Conservation (phyloP, 2,329 filamentous ascomycete species). For the Metarhizium anisopliae region DNA sequence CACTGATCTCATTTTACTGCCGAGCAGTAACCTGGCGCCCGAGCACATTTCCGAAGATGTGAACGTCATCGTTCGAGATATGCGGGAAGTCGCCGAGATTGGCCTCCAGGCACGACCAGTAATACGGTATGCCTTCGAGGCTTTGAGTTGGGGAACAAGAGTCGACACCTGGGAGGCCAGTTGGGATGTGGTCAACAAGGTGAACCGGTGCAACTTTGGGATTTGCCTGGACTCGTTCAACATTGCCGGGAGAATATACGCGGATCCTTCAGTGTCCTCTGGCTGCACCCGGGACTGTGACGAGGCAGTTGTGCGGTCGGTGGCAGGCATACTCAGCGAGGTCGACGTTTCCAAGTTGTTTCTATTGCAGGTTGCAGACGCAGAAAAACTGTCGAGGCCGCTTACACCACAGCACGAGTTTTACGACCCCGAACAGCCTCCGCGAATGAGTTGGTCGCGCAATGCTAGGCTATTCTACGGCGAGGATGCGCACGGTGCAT, state of each 20-base stretch:
- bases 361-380: slow-evolving; percentile 70
- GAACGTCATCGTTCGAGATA: slow-evolving; percentile 50
- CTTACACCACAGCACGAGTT: slow-evolving; percentile 40
- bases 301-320: slow-evolving; percentile 40
- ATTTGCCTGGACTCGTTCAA: slow-evolving; percentile 74
- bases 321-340: slow-evolving; percentile 42
- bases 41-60: slow-evolving; percentile 35
- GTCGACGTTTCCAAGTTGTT: slow-evolving; percentile 60
- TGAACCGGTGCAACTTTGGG: slow-evolving; percentile 64
- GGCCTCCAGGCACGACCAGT: slow-evolving; percentile 46
- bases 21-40: slow-evolving; percentile 57
- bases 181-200: slow-evolving; percentile 58
- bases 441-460: slow-evolving; percentile 67
- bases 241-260: slow-evolving; percentile 62
- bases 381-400: slow-evolving; percentile 50
- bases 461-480: slow-evolving; percentile 55
- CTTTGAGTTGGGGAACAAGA: slow-evolving; percentile 62
- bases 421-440: slow-evolving; percentile 24
- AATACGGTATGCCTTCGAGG: slow-evolving; percentile 66
- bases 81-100: slow-evolving; percentile 57
- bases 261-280: slow-evolving; percentile 49
- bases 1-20: slow-evolving; percentile 67
- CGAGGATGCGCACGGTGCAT: slow-evolving; percentile 53
- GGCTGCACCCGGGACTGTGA: slow-evolving; percentile 48
- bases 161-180: slow-evolving; percentile 62